Base-by-base conservation (phyloP, 2,329 filamentous ascomycete species). In the Herpotrichia juniperi region DNA sequence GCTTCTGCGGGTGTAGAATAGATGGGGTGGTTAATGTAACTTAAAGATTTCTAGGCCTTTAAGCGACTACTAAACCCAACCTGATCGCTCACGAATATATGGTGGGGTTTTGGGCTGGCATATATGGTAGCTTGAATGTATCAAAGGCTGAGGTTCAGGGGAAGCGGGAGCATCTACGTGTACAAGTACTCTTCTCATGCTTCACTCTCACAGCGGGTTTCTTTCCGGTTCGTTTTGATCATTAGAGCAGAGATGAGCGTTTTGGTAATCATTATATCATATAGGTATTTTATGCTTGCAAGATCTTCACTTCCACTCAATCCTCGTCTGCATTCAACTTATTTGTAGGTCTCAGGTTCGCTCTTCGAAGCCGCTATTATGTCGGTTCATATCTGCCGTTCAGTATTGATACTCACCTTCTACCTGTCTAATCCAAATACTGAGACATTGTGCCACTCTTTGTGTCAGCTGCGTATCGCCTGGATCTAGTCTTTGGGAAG, bases 1-100 rank as follows among this genome's bases (percentile, higher is more conserved):
- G 86, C 82, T 97, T 67, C 82, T 99, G 72, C 85, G 86, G 62
- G 80, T 96, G 72, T 94, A 86, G 47, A 26, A 72, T 94, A 86
- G 47, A 26, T 30, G 12, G 16, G 40, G 30, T 16, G 46, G 34
- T 17, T n/a, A 25, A 39, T 16, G 35, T 42, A 40, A 37, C 25
- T 48, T 26, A 25, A 19, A 52, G 17, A 24, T 37, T 42, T 42
- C 9, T 32, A 40, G 25, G 2, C 37, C 14, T 24, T 40, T 16
- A 21, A 40, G 34, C 21, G n/a, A 21, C 24, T 19, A 40, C 6
- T 22, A 10, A 9, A 14, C 12, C 10, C 14, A 17, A 24, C 26
- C 25, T 17, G 26, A 12, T 21, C 22, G 21, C 25, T 32, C 9
- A 30, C 31, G n/a, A n/a, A n/a, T n/a, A 9, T 14, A n/a, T 40